Evolutionary conservation across 2,329 filamentous ascomycete genomes (phyloP), one percentile per base, ranked within the genome.

Genomic region (Trichoderma sp.): DNA sequence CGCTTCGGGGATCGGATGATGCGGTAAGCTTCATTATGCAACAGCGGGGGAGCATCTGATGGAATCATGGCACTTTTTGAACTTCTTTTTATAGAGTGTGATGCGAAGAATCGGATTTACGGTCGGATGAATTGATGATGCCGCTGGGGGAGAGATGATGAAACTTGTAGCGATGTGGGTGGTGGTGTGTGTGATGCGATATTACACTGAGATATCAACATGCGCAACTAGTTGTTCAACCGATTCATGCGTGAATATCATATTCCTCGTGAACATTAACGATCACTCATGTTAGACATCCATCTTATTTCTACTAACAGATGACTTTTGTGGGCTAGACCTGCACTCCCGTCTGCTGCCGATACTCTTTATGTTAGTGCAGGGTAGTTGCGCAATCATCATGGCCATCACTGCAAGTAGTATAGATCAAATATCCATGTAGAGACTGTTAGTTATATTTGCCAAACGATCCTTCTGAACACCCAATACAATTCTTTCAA

Each of bases 81-180:
- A 13, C 3, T 29, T 25, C 54, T 29, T 17, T 9, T 39, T 0
- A 54, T 54, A 13, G 3, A 0, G 42, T 12, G n/a, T 48, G 42
- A 13, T 19, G 19, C 12, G 12, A n/a, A n/a, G n/a, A 3, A 5
- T 19, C 22, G n/a, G 12, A 22, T 22, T 34, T 17, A 22, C 13
- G 10, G 42, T 45, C 59, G 45, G 59, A 63, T 39, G 59, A 15
- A 63, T 32, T 53, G 34, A 63, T 39, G 32, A 9, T 29, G 32
- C 59, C 45, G 59, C 37, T 15, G 19, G 48, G 12, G 2, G 13
- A 52, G 29, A 37, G 29, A 37, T 29, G 8, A 29, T 39, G 45
- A 32, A 12, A 27, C 27, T 27, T 13, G 3, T 19, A 17, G 29
- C 17, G 7, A 57, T 25, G 39, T 22, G 10, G n/a, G 29, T 61